Conservation (phyloP, 192 early-diverging fungal genomes). For the Linnemannia schmuckeri region DNA sequence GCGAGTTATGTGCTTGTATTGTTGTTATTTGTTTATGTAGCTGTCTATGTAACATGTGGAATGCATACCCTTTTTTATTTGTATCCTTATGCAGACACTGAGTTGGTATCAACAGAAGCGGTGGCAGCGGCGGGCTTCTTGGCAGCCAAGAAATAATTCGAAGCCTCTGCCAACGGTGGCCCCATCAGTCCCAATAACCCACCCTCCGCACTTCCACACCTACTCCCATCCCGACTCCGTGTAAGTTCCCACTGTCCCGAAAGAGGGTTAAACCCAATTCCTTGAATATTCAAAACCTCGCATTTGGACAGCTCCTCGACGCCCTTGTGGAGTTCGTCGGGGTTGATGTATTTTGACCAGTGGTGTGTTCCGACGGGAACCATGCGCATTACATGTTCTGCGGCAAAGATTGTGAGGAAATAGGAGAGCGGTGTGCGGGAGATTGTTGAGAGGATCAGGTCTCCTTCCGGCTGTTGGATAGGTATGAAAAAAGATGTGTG, state of each 20-base stretch:
- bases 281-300: constrained; percentile 64
- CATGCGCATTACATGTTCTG: constrained; percentile 83
- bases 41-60: background rate
- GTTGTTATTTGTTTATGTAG: background rate
- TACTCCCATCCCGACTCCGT: constrained; percentile 22
- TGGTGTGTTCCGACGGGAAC: constrained; percentile 92
- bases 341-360: constrained; percentile 86
- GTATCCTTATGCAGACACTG: background rate
- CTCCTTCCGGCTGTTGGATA: constrained; percentile 67
- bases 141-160: constrained; percentile 65
- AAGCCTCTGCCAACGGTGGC: constrained; percentile 36
- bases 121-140: constrained; percentile 21
- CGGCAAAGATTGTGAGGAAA: constrained; percentile 82
- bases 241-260: constrained; percentile 60
- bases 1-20: background rate
- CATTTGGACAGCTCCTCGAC: constrained; percentile 60
- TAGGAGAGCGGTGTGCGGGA: constrained; percentile 84
- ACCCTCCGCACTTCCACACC: constrained; percentile 18
- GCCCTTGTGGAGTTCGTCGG: constrained; percentile 74
- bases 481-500: background rate
- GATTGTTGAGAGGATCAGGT: constrained; percentile 92
- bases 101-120: background rate
- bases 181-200: constrained; percentile 38
- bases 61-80: too few relatives aligned
- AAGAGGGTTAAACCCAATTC: constrained; percentile 70